Conservation (phyloP, 805 yeast genomes). For the Saturnispora sanitii region DNA sequence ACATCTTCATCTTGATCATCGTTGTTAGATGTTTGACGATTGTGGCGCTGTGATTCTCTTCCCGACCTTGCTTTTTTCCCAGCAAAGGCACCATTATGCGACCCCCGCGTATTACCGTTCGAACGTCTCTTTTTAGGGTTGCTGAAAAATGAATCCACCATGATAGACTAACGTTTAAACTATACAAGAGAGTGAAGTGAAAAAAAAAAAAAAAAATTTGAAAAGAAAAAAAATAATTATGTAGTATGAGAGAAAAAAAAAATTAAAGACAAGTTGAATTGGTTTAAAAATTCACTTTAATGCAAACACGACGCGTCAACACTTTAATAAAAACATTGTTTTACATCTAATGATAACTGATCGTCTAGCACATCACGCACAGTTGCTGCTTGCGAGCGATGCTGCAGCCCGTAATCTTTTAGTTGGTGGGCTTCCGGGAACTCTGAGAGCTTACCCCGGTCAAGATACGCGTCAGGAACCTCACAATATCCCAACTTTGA, state of each 20-base stretch:
- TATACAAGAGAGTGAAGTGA: too few species aligned
- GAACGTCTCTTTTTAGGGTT: constrained; percentile 50
- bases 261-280: too few species aligned
- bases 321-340: too few species aligned
- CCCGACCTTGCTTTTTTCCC: constrained; percentile 9
- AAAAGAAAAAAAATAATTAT: background rate
- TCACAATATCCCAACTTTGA: constrained; percentile 41
- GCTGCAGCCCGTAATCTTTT: constrained; percentile 33
- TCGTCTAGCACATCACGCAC: background rate
- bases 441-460: constrained; percentile 39
- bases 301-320: constrained; percentile 1
- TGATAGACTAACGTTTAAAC: constrained; percentile 10
- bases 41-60: constrained; percentile 30
- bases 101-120: constrained; percentile 24
- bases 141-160: constrained; percentile 56
- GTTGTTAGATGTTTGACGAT: too few species aligned
- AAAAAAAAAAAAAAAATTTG: background rate
- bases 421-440: constrained; percentile 4
- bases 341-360: constrained; percentile 7
- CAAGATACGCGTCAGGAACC: constrained; percentile 50
- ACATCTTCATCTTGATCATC: constrained; percentile 31
- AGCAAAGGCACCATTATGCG: background rate
- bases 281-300: too few species aligned
- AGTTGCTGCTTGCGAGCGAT: constrained; percentile 32
- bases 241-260: background rate